Evolutionary conservation across 108 stramenopile species (phyloP).

Genomic region (Craspedostauros australis): DNA sequence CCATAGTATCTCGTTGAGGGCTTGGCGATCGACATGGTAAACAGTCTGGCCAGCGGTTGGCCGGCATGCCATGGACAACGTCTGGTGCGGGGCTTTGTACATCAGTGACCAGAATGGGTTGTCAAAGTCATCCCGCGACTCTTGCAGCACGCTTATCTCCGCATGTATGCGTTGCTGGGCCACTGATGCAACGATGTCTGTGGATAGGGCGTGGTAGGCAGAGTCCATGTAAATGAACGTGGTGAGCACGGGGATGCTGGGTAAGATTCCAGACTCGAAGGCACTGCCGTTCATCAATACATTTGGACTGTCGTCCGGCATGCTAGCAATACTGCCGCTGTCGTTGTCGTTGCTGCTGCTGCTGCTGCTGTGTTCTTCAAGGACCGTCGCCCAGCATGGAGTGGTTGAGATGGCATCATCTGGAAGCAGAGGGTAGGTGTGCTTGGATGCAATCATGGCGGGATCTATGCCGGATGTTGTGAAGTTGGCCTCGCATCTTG

Average conservation of each 20-base stretch:
- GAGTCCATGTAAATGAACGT: slow-evolving; percentile 41
- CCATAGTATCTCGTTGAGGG: slow-evolving; percentile 22
- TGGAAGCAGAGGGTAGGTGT: too few species aligned
- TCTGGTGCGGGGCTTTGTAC: slow-evolving; percentile 32
- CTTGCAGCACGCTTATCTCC: slow-evolving; percentile 45
- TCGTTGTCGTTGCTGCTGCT: too few species aligned
- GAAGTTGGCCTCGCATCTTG: too few species aligned
- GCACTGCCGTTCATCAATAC: slow-evolving; percentile 38
- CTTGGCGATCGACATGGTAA: not conserved
- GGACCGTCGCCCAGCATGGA: too few species aligned
- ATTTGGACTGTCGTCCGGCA: too few species aligned
- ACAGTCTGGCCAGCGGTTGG: slow-evolving; percentile 2
- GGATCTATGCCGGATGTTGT: too few species aligned
- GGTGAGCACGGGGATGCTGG: slow-evolving; percentile 49
- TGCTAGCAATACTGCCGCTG: too few species aligned
- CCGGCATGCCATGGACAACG: slow-evolving; percentile 42
- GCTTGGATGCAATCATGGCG: too few species aligned
- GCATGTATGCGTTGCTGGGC: slow-evolving; percentile 35
- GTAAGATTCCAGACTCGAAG: slow-evolving; percentile 53
- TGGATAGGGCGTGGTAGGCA: slow-evolving; percentile 28
- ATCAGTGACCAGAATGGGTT: slow-evolving; percentile 37
- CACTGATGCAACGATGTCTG: slow-evolving; percentile 46
- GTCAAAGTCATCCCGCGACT: not conserved
- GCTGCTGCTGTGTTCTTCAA: too few species aligned
- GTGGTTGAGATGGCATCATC: too few species aligned